Conservation (phyloP, 75 land plant species). For the Gnetum montanum region DNA sequence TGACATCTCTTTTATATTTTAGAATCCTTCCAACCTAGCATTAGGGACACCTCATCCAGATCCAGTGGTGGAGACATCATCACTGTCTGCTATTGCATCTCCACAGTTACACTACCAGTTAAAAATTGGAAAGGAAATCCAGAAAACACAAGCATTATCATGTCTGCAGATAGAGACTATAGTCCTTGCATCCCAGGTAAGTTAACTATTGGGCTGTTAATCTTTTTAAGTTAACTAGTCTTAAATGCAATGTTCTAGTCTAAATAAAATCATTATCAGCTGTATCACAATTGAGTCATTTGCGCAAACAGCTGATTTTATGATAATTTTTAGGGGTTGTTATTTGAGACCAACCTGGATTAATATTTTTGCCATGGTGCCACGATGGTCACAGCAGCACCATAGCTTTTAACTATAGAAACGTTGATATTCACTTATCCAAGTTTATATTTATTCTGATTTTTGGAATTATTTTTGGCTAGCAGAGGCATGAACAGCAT, state of each 20-base stretch:
- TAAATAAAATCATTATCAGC: no score
- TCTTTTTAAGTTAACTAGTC: not conserved
- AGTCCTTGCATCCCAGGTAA: conserved; percentile 90
- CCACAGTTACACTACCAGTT: conserved; percentile 88
- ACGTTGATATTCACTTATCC: no score
- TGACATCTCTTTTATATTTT: conserved; percentile 19
- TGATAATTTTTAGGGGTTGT: no score
- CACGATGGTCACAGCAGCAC: no score
- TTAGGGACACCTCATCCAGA: conserved; percentile 93
- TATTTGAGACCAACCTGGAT: no score
- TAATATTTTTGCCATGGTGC: no score
- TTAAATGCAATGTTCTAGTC: no score
- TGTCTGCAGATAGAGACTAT: conserved; percentile 94
- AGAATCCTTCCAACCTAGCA: conserved; percentile 89
- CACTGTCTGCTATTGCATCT: conserved; percentile 90
- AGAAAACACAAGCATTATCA: conserved; percentile 59
- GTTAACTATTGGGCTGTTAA: not conserved
- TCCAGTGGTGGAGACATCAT: conserved; percentile 95
- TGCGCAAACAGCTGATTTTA: no score
- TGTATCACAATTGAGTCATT: no score
- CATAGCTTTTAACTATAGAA: no score
- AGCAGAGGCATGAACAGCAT: conserved; percentile 86
- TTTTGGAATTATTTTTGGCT: not conserved
- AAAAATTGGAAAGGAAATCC: conserved; percentile 58
- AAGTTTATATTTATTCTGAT: no score